Percentiles rank a stretch among this genome's conserved stretches.
Evolutionary conservation across 345 rosid genomes (phyloP).

Genomic region (Citrus trifoliata): DNA sequence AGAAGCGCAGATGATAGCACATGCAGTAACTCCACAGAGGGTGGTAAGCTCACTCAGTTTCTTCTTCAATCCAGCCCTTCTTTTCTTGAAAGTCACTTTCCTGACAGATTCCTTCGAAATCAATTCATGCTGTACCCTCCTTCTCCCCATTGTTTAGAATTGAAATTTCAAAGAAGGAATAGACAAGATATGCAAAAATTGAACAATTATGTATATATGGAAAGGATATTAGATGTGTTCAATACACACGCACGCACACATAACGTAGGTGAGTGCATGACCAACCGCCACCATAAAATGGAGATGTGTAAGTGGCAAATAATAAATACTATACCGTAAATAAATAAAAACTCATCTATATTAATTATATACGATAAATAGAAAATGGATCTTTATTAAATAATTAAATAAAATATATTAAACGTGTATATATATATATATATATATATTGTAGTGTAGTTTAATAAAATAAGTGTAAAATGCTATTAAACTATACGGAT

Average conservation of each 20-base stretch:
- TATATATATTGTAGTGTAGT: no score
- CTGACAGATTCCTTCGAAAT: conserved; percentile 32
- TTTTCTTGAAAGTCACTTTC: conserved; percentile 36
- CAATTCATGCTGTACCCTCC: conserved; percentile 30
- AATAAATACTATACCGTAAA: not conserved
- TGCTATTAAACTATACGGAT: no score
- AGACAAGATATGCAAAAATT: not conserved
- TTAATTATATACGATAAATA: no score
- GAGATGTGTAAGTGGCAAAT: not conserved
- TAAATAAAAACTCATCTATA: not conserved
- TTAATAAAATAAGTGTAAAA: no score
- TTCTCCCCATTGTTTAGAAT: conserved; percentile 31
- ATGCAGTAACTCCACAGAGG: conserved; percentile 42
- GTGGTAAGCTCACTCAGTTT: conserved; percentile 41
- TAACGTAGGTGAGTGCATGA: not conserved
- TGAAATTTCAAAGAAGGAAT: not conserved
- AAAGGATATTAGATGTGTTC: not conserved
- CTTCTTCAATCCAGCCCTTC: conserved; percentile 42
- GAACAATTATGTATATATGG: not conserved
- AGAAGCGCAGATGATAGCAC: conserved; percentile 31
- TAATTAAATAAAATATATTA: no score
- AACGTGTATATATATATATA: no score
- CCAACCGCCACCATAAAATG: not conserved
- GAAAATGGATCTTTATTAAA: not conserved
- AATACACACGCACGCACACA: no score